Percentiles rank a stretch among this genome's conserved stretches.
phyloP scores from a whole-genome alignment of 2,329 filamentous ascomycete genomes.

The Diaporthe citriasiana region DNA sequence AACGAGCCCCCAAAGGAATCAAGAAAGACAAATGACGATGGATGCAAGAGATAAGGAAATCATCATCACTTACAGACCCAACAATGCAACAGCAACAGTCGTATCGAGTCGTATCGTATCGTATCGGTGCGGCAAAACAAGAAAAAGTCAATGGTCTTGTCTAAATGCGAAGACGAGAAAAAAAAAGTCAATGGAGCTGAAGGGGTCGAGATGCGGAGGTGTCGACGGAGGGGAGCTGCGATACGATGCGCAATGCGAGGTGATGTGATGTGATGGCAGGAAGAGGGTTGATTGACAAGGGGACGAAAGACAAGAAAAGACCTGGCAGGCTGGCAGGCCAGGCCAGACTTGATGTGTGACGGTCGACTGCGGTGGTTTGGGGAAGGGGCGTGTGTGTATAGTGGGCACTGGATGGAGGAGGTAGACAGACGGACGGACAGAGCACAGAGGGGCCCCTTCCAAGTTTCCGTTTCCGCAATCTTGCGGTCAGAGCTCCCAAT shows the following conservation, averaged over 20 bases:
- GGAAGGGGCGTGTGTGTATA: conserved; percentile 7
- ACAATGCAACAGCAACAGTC: not conserved
- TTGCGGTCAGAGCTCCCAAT: conserved; percentile 27
- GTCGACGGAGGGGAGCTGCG: conserved; percentile 1
- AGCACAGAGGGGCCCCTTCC: conserved; percentile 7
- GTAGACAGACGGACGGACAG: not conserved
- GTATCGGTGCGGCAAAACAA: not conserved
- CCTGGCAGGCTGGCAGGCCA: not conserved
- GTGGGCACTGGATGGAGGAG: not conserved
- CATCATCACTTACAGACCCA: conserved; percentile 13
- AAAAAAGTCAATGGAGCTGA: conserved; percentile 27
- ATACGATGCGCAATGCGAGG: conserved; percentile 28
- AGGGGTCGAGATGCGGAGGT: not conserved
- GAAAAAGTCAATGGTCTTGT: conserved; percentile 22
- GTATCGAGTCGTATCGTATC: conserved; percentile 9
- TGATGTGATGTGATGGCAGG: conserved; percentile 31
- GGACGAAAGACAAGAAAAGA: conserved; percentile 31
- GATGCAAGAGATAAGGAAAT: not conserved
- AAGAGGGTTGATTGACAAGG: conserved; percentile 6
- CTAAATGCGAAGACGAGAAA: conserved; percentile 17
- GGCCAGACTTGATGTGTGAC: conserved; percentile 16
- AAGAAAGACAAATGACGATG: conserved; percentile 11
- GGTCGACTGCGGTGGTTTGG: not conserved
- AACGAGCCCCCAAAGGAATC: not conserved
- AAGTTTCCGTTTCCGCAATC: conserved; percentile 27